phyloP scores from a whole-genome alignment of 768 basidiomycete species.

The Agaricus sinodeliciosus region DNA sequence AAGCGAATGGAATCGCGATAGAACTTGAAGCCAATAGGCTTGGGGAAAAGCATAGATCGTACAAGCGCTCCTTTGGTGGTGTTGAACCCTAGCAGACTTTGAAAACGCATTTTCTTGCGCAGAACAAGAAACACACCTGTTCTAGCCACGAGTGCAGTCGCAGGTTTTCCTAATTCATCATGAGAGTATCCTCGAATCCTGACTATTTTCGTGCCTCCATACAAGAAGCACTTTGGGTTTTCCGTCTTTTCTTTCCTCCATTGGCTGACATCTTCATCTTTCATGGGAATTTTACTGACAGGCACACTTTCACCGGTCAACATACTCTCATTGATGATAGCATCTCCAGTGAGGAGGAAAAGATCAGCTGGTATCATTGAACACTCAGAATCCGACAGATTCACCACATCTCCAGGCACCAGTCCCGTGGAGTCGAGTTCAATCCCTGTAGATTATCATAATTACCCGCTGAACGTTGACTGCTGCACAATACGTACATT shows the following conservation, averaged over 20 bases:
- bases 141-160: conserved; percentile 77
- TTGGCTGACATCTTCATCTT: conserved; percentile 64
- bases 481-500: conserved; percentile 45
- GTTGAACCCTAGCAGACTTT: conserved; percentile 59
- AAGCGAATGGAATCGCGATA: conserved; percentile 90
- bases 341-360: conserved; percentile 90
- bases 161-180: conserved; percentile 50
- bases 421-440: conserved; percentile 69
- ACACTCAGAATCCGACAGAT: conserved; percentile 73
- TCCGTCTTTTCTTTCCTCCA: conserved; percentile 73
- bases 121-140: conserved; percentile 49
- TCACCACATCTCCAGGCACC: conserved; percentile 89
- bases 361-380: conserved; percentile 83
- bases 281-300: conserved; percentile 83
- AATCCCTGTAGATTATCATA: conserved; percentile 43
- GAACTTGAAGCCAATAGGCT: conserved; percentile 98
- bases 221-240: conserved; percentile 77
- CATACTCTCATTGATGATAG: conserved; percentile 99
- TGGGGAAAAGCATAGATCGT: conserved; percentile 97
- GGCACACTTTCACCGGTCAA: conserved; percentile 98
- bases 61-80: conserved; percentile 96
- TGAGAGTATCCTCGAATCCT: conserved; percentile 64
- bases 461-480: conserved; percentile 2
- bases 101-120: not conserved
- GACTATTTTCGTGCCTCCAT: conserved; percentile 87